Percentiles rank a stretch among this genome's conserved stretches.
Evolutionary conservation across 192 early-diverging fungal genomes (phyloP).

Genomic region (Coemansia sp.): DNA sequence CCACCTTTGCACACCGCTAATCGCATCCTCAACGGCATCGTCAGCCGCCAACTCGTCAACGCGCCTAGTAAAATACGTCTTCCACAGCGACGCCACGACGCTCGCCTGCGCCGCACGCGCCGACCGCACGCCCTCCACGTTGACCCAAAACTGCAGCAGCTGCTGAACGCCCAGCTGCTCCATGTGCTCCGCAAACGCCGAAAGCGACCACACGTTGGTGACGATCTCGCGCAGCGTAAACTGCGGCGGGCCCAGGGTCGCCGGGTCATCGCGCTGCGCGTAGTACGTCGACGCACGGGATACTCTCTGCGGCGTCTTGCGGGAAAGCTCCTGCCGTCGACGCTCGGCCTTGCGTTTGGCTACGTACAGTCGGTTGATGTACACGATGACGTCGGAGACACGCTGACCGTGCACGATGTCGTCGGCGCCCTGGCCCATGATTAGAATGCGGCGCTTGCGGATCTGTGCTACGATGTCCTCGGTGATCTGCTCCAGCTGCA

Average conservation of each 20-base stretch:
- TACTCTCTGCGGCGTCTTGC: constrained; percentile 39
- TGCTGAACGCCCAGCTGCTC: constrained; percentile 63
- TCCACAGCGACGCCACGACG: constrained; percentile 48
- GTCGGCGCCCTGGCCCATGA: constrained; percentile 61
- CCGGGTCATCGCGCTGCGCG: constrained; percentile 46
- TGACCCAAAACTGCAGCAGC: constrained; percentile 72
- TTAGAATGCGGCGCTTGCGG: constrained; percentile 57
- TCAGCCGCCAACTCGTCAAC: constrained; percentile 44
- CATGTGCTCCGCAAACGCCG: constrained; percentile 80
- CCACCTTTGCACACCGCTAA: constrained; percentile 32
- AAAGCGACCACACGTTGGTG: constrained; percentile 61
- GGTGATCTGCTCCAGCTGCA: constrained; percentile 62
- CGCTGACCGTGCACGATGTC: constrained; percentile 81
- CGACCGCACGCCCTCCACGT: constrained; percentile 62
- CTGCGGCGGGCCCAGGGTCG: constrained; percentile 43
- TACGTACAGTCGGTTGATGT: constrained; percentile 69
- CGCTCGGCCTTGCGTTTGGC: constrained; percentile 76
- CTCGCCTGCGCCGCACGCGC: constrained; percentile 9
- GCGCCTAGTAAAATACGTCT: constrained; percentile 50
- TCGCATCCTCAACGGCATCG: constrained; percentile 22
- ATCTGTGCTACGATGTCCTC: constrained; percentile 75
- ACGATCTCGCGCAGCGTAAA: constrained; percentile 61
- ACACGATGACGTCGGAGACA: constrained; percentile 68
- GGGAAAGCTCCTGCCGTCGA: constrained; percentile 46
- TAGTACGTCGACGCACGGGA: constrained; percentile 39